Evolutionary conservation across 306 rosid genomes (phyloP).

Genomic region (Cyamopsis tetragonoloba): DNA sequence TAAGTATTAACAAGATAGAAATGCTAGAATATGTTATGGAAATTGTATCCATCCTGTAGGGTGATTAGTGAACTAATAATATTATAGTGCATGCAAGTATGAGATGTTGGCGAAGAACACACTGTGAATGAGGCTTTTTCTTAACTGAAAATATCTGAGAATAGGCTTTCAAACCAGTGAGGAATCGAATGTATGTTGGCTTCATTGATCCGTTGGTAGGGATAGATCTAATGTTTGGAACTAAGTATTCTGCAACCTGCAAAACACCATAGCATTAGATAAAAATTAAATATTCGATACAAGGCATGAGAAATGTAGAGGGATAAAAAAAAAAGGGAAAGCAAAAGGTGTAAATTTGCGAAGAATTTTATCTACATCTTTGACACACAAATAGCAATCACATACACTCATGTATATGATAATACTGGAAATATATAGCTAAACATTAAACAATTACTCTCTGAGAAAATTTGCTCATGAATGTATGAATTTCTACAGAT

Average conservation of each 20-base stretch:
- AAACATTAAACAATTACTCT: not conserved
- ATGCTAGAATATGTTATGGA: not conserved
- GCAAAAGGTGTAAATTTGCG: not conserved
- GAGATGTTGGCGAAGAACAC: not conserved
- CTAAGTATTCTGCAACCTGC: slow-evolving; percentile 85
- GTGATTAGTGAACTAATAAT: not conserved
- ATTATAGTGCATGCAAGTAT: slow-evolving; percentile 13
- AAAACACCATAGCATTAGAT: slow-evolving; percentile 4
- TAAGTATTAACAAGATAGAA: slow-evolving; percentile 11
- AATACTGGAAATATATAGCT: not conserved
- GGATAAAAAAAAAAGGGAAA: not conserved
- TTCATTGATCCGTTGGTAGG: slow-evolving; percentile 59
- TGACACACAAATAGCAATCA: not conserved
- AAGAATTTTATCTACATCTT: not conserved
- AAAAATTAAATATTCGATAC: slow-evolving; percentile 1
- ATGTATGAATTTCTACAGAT: not conserved
- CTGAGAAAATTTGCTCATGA: not conserved
- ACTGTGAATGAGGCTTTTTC: slow-evolving; percentile 22
- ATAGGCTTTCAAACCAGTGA: slow-evolving; percentile 89
- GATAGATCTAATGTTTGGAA: slow-evolving; percentile 77
- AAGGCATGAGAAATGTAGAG: not conserved
- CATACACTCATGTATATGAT: not conserved
- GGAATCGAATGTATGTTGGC: slow-evolving; percentile 85
- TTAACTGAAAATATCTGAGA: slow-evolving; percentile 91
- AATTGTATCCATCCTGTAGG: not conserved